Base-by-base conservation (phyloP, 2,329 filamentous ascomycete species). In the Paecilomyces formosus region DNA sequence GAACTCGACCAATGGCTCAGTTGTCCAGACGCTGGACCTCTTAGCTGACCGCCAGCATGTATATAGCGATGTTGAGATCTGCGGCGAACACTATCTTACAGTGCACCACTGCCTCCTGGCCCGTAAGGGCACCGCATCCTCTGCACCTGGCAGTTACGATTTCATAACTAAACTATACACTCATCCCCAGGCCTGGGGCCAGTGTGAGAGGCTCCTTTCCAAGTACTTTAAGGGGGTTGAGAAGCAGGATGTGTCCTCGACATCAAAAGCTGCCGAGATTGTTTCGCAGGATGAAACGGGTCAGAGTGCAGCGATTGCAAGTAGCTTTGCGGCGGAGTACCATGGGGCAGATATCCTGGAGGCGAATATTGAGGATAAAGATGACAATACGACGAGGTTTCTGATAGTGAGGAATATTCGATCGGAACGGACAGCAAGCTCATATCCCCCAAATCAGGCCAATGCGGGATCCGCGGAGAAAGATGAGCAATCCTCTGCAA, bases 181-280 rank as follows among this genome's bases (percentile, higher is more conserved):
- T 24, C 94, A 99, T 74, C 92, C 93, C 9, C 94, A 99, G 75
- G 94, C 92, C 28, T 96, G 94, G 80, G 92, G 92, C 26, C 94
- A 99, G 76, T 97, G 92, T 74, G 86, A 86, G 52, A 74, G 70
- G 8, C 96, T 96, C 74, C 82, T 97, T 26, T 79, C 81, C 8
- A 78, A 80, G 28, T 79, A 89, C 66, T 83, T 96, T 61, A 86
- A 86, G 65, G 84, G 84, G 52, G 81, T 88, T n/a, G 90, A 96
- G 76, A 82, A 87, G 56, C 84, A 93, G 60, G 92, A 97, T 70
- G 88, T 90, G 51, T 88, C 86, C 61, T 94, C 89, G 28, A 99
- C 94, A 5, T 92, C 88, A 65, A 87, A 86, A 63, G 94, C 90
- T 0, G 93, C 92, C 0, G 86, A 93, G 74, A 82, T 95, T 39